These are phyloP conservation scores for Basipetospora chlamydospora DNA, from an alignment of 2,329 filamentous ascomycete genomes.

Conservation along the genomic window DNA sequence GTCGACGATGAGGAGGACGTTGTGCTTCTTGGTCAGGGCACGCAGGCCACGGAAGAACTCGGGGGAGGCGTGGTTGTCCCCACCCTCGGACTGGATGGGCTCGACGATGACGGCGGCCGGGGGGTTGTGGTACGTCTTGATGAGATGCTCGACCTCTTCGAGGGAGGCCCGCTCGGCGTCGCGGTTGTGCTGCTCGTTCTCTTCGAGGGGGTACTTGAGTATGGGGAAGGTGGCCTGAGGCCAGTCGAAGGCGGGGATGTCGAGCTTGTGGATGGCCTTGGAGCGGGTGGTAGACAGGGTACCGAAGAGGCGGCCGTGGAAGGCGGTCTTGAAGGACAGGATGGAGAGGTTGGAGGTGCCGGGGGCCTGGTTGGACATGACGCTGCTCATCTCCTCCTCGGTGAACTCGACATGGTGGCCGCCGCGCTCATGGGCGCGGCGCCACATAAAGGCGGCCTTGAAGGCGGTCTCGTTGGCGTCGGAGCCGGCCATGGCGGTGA, in stretches of 20 bases:
- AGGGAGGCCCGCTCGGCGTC: slow-evolving; percentile 60
- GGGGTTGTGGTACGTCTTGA: slow-evolving; percentile 52
- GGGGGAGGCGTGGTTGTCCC: slow-evolving; percentile 70
- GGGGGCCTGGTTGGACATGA: slow-evolving; percentile 59
- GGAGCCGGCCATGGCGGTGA: slow-evolving; percentile 65
- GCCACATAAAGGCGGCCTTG: slow-evolving; percentile 79
- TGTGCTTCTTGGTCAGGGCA: slow-evolving; percentile 53
- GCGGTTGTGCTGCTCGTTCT: slow-evolving; percentile 54
- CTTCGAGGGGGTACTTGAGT: slow-evolving; percentile 62
- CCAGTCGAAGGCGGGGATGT: slow-evolving; percentile 82
- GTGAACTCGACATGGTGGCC: slow-evolving; percentile 57
- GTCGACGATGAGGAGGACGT: slow-evolving; percentile 64
- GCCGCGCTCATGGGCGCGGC: slow-evolving; percentile 56
- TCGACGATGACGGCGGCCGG: slow-evolving; percentile 63
- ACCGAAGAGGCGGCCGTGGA: slow-evolving; percentile 72
- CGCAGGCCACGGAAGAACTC: slow-evolving; percentile 66
- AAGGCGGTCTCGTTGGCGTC: slow-evolving; percentile 77
- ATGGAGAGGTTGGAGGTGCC: slow-evolving; percentile 64
- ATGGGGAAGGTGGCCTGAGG: slow-evolving; percentile 69
- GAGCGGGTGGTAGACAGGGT: slow-evolving; percentile 64
- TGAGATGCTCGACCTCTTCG: slow-evolving; percentile 55
- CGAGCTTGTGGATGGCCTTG: slow-evolving; percentile 75
- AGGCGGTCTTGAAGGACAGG: slow-evolving; percentile 62
- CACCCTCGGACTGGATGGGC: slow-evolving; percentile 71
- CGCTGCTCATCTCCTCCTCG: slow-evolving; percentile 48